Conservation (phyloP, 306 rosid species). For the Gleditsia sinensis region DNA sequence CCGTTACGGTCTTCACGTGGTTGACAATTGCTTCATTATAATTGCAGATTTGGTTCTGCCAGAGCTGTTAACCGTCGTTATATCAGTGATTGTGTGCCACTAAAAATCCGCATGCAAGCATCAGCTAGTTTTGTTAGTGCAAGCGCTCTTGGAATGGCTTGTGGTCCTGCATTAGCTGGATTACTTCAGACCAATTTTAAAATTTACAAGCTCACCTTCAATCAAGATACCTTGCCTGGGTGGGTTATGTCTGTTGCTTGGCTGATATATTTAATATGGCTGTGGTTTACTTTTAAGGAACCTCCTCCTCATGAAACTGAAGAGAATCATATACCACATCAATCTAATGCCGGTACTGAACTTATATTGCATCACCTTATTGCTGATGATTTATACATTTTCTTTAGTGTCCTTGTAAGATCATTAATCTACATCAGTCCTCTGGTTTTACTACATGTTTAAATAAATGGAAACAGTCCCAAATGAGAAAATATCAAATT, state of each 20-base stretch:
- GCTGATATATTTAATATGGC: conserved; percentile 79
- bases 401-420: neutral
- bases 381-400: conserved; percentile 6
- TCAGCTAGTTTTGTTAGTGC: conserved; percentile 98
- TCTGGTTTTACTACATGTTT: conserved; percentile 23
- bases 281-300: conserved; percentile 82
- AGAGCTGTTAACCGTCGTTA: conserved; percentile 97
- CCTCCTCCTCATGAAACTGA: conserved; percentile 68
- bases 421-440: neutral
- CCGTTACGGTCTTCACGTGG: conserved; percentile 7
- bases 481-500: neutral
- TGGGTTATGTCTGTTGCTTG: conserved; percentile 96
- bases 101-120: conserved; percentile 85
- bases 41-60: conserved; percentile 87
- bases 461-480: neutral
- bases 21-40: conserved; percentile 17
- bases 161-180: conserved; percentile 97
- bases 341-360: conserved; percentile 64
- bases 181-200: conserved; percentile 75
- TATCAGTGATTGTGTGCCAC: conserved; percentile 95
- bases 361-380: conserved; percentile 21
- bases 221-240: conserved; percentile 85
- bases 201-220: conserved; percentile 77
- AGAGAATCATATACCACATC: conserved; percentile 37
- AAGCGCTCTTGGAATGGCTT: conserved; percentile 99